Evolutionary conservation across 768 basidiomycete genomes (phyloP).

Genomic region (Cystofilobasidium capitatum): DNA sequence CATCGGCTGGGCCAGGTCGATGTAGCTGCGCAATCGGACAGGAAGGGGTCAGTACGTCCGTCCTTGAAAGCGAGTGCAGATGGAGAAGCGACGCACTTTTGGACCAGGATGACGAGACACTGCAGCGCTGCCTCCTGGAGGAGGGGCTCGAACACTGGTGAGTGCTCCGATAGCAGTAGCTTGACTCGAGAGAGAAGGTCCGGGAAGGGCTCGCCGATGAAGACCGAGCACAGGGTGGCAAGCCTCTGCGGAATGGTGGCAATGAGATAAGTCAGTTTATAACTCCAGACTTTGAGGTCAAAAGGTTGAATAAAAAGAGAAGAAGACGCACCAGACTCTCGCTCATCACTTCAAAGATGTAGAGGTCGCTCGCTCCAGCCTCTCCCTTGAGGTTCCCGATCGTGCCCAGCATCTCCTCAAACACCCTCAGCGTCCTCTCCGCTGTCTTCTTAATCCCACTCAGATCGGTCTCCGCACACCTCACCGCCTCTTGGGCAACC

Average conservation of each 20-base stretch:
- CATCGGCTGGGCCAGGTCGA: constrained; percentile 55
- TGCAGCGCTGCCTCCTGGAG: constrained; percentile 85
- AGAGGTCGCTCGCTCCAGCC: constrained; percentile 64
- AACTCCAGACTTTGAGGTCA: not conserved
- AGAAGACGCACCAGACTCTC: constrained; percentile 61
- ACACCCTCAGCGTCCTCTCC: constrained; percentile 60
- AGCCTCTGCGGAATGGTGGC: constrained; percentile 55
- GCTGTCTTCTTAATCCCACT: constrained; percentile 47
- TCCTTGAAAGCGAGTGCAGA: too few species aligned
- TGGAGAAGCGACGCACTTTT: constrained; percentile 49
- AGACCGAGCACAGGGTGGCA: constrained; percentile 68
- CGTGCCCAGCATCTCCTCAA: constrained; percentile 64
- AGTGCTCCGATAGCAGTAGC: constrained; percentile 65
- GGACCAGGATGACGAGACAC: constrained; percentile 70
- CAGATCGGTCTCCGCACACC: constrained; percentile 38
- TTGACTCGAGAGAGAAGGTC: constrained; percentile 61
- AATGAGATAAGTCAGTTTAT: not conserved
- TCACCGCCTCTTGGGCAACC: constrained; percentile 28
- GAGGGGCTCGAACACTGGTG: constrained; percentile 69
- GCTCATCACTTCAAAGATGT: constrained; percentile 86
- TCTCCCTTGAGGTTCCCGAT: constrained; percentile 74
- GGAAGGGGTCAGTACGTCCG: not conserved
- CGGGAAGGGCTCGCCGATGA: constrained; percentile 56
- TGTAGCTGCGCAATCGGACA: not conserved
- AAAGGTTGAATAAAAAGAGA: too few species aligned